Percentiles rank a stretch among this genome's conserved stretches.
These are phyloP conservation scores for Pholiota microspora DNA, from an alignment of 768 basidiomycete genomes.

Conservation along the genomic window DNA sequence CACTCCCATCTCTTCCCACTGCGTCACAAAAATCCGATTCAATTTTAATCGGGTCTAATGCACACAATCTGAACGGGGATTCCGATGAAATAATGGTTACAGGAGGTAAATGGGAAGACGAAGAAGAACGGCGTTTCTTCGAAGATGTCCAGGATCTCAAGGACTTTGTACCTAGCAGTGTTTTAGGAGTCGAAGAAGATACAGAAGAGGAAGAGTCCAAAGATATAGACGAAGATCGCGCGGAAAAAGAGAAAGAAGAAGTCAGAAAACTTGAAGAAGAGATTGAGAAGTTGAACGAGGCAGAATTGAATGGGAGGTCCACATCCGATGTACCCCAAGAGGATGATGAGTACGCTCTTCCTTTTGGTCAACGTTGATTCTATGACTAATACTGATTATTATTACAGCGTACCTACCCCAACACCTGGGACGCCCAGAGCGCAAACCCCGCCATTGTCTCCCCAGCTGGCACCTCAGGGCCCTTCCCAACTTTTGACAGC, in stretches of 20 bases:
- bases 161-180: slow-evolving; percentile 86
- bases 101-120: slow-evolving; percentile 96
- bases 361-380: too few species aligned
- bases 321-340: slow-evolving; percentile 34
- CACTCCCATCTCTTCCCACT: slow-evolving; percentile 82
- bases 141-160: slow-evolving; percentile 91
- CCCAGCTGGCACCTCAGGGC: slow-evolving; percentile 79
- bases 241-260: slow-evolving; percentile 63
- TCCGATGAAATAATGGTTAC: slow-evolving; percentile 53
- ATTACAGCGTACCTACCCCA: slow-evolving; percentile 56
- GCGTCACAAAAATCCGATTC: slow-evolving; percentile 79
- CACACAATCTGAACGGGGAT: slow-evolving; percentile 38
- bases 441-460: slow-evolving; percentile 56
- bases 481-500: slow-evolving; percentile 92
- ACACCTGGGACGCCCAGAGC: slow-evolving; percentile 68
- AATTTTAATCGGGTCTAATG: slow-evolving; percentile 65
- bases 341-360: slow-evolving; percentile 40
- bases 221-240: slow-evolving; percentile 50
- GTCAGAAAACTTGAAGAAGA: slow-evolving; percentile 77
- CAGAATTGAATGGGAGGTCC: slow-evolving; percentile 4
- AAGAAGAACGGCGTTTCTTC: slow-evolving; percentile 92
- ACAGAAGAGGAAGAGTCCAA: slow-evolving; percentile 41
- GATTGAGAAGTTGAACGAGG: slow-evolving; percentile 52
- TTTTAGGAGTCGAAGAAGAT: slow-evolving; percentile 73
- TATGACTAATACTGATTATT: neutral